Evolutionary conservation across 179 eudicot genomes (phyloP).

Genomic region (Patellifolia procumbens): DNA sequence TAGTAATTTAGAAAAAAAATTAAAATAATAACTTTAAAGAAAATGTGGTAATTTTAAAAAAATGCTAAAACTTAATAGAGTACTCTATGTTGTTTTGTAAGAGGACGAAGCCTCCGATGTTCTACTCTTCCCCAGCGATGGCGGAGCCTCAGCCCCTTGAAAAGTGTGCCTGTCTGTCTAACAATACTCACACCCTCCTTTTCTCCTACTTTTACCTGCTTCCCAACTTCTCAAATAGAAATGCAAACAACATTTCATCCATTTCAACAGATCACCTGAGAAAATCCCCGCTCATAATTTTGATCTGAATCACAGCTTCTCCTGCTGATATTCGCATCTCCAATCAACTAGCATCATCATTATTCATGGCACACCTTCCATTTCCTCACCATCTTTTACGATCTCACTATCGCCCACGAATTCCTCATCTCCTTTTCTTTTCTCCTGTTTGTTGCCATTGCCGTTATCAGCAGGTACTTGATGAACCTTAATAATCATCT

Average conservation of each 20-base stretch:
- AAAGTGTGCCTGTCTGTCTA: not conserved
- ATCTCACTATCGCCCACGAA: not conserved
- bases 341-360: not conserved
- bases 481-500: not conserved
- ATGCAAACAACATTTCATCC: no score
- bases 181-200: no score
- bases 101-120: no score
- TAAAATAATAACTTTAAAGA: no score
- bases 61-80: no score
- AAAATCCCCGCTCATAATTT: not conserved
- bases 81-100: no score
- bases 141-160: not conserved
- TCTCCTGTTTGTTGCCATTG: conserved; percentile 5
- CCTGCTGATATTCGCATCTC: not conserved
- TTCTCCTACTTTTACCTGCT: not conserved
- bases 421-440: not conserved
- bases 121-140: no score
- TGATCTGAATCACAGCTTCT: no score
- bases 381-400: conserved; percentile 18
- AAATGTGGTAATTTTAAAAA: no score
- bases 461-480: conserved; percentile 27
- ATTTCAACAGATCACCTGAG: no score
- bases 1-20: no score
- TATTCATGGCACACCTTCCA: not conserved
- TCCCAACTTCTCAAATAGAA: not conserved